Evolutionary conservation across 371 early-diverging fungal genomes (phyloP), one percentile per base, ranked within the genome.

Genomic region (Rhizopus delemar): DNA sequence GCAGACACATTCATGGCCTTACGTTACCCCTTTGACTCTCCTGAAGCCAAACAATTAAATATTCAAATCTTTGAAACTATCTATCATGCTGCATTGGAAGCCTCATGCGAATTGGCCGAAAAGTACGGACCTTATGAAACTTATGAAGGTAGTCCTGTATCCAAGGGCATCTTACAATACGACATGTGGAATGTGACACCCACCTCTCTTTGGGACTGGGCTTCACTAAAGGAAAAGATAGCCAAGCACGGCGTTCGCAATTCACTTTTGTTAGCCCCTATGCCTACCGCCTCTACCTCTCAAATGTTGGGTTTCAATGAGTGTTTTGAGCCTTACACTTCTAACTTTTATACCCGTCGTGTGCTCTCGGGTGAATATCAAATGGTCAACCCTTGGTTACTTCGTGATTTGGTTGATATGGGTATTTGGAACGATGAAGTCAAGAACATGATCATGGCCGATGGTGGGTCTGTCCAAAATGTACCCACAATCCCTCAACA

Each of bases 311-410:
- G 99, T 53, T 95, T 92, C 88, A 98, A 97, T 75, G 99, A 99
- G 81, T 95, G 97, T 75, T 97, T 98, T 67, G 99, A 99, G 71
- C 98, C 99, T 5, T 96, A 95, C 76, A 97, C 75, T 2, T 73
- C 89, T 77, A 99, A 99, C 78, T 89, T 99, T 52, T 99, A 97
- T 78, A 95, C 94, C 28, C 90, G 99, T 56, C 91, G 99, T 56
- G 99, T 99, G 4, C 74, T 98, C 62, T 92, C 97, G 38, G 99
- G 99, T 54, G 99, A 99, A 78, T 99, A 98, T 88, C 99, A 99
- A 74, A 89, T 99, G 29, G 98, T 99, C 46, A 99, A 99, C 77
- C 92, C 89, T 53, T 93, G 96, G 82, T 74, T 99, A 69, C 74
- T 99, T 57, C 90, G 93, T 60, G 99, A 99, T 59, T 78, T 99